phyloP scores from a whole-genome alignment of 2,329 filamentous ascomycete species.

The Colletotrichum incanum region DNA sequence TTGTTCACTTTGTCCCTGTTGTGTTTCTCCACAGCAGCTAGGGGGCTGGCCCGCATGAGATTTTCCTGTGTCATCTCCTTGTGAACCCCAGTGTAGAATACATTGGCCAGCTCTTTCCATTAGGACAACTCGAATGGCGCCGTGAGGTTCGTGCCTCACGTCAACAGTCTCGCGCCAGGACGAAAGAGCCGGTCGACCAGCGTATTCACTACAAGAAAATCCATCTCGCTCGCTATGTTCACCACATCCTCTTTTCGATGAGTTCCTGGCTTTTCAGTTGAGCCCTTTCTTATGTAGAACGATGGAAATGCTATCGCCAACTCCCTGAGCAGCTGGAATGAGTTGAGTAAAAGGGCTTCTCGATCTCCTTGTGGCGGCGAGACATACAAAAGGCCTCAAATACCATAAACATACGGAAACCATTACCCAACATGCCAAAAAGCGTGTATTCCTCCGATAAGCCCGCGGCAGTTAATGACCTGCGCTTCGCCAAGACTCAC shows the following conservation, averaged over 20 bases:
- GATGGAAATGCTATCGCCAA: not conserved
- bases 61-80: slow-evolving; percentile 43
- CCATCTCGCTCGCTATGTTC: slow-evolving; percentile 56
- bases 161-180: slow-evolving; percentile 55
- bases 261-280: not conserved
- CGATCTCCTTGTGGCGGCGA: not conserved
- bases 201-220: slow-evolving; percentile 59
- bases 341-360: not conserved
- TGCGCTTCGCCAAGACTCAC: slow-evolving; percentile 5
- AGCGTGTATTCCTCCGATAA: not conserved
- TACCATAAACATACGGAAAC: not conserved
- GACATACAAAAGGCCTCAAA: not conserved
- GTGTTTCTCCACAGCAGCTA: slow-evolving; percentile 61
- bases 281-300: too few species aligned
- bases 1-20: slow-evolving; percentile 57
- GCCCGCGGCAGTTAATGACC: not conserved
- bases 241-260: slow-evolving; percentile 50
- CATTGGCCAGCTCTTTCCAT: slow-evolving; percentile 50
- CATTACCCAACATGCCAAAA: not conserved
- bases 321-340: not conserved
- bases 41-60: slow-evolving; percentile 48
- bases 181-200: slow-evolving; percentile 55
- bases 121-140: slow-evolving; percentile 57
- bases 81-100: slow-evolving; percentile 49
- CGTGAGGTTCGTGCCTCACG: slow-evolving; percentile 62